Conservation (phyloP, 768 basidiomycete genomes). For the Ramaria sp. region DNA sequence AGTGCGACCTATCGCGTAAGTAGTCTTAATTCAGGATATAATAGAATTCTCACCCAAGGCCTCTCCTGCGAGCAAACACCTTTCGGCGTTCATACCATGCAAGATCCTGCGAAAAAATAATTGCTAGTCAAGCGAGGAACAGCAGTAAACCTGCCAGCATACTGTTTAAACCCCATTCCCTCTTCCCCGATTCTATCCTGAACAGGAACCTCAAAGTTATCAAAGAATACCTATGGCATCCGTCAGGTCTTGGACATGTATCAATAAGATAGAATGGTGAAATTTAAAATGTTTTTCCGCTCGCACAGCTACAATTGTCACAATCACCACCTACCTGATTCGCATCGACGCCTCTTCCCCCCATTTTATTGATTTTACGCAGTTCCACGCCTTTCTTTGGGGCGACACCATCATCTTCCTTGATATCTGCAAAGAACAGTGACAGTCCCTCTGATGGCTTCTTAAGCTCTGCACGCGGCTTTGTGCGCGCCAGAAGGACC, state of each 20-base stretch:
- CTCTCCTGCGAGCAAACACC: conserved; percentile 15
- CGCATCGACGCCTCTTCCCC: conserved; percentile 14
- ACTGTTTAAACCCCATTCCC: conserved; percentile 16
- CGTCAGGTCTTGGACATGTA: neutral
- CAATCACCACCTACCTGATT: conserved; percentile 9
- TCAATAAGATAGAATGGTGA: no score
- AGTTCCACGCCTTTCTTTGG: conserved; percentile 1
- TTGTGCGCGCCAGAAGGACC: conserved; percentile 14
- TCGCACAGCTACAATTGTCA: neutral
- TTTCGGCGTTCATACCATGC: conserved; percentile 18
- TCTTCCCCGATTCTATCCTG: conserved; percentile 12
- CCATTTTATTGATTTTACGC: conserved; percentile 14
- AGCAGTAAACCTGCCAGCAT: neutral
- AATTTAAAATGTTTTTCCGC: no score
- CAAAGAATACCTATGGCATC: conserved; percentile 11
- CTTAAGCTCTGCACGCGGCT: neutral
- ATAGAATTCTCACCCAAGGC: conserved; percentile 8
- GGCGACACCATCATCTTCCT: conserved; percentile 6
- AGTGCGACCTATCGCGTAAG: neutral
- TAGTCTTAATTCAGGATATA: neutral
- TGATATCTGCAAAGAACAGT: conserved; percentile 12
- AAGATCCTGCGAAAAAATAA: conserved; percentile 12
- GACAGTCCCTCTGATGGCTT: conserved; percentile 12
- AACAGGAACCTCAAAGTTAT: conserved; percentile 10
- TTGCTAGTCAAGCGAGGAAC: neutral